phyloP scores from a whole-genome alignment of 345 rosid genomes.

The Adansonia digitata region DNA sequence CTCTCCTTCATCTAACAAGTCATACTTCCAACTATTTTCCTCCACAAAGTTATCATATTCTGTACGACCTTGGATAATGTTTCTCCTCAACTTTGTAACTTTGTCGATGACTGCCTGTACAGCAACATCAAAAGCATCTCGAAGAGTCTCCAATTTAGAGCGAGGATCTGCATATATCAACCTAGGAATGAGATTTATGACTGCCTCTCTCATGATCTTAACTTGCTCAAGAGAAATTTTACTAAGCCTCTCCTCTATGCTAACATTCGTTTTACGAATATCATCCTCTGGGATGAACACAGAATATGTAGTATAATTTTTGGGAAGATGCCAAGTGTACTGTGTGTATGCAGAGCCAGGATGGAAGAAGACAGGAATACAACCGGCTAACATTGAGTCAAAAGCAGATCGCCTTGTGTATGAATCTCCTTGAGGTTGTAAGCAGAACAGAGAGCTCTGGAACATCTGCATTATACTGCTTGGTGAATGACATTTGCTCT shows the following conservation, averaged over 20 bases:
- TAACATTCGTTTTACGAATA: conserved; percentile 59
- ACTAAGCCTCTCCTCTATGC: conserved; percentile 67
- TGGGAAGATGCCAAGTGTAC: conserved; percentile 90
- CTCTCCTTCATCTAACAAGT: conserved; percentile 71
- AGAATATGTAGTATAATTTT: conserved; percentile 72
- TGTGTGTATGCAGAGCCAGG: conserved; percentile 91
- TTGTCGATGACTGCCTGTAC: conserved; percentile 72
- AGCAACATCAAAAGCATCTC: conserved; percentile 81
- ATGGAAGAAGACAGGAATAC: conserved; percentile 89
- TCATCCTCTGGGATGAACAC: conserved; percentile 84
- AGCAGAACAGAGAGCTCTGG: conserved; percentile 74
- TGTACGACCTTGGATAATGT: conserved; percentile 59
- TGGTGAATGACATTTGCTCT: conserved; percentile 90
- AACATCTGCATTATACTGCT: conserved; percentile 88
- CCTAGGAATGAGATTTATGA: conserved; percentile 62
- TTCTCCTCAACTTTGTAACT: conserved; percentile 77
- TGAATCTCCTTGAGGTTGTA: conserved; percentile 93
- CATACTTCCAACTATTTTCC: conserved; percentile 93
- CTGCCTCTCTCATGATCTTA: conserved; percentile 67
- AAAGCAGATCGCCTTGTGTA: conserved; percentile 87
- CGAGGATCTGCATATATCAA: conserved; percentile 79
- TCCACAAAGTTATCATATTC: conserved; percentile 79
- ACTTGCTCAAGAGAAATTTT: conserved; percentile 70
- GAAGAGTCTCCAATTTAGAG: conserved; percentile 51
- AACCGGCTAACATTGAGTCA: conserved; percentile 81